Base-by-base conservation (phyloP, 169 alveolate species). In the Hammondia hammondi region DNA sequence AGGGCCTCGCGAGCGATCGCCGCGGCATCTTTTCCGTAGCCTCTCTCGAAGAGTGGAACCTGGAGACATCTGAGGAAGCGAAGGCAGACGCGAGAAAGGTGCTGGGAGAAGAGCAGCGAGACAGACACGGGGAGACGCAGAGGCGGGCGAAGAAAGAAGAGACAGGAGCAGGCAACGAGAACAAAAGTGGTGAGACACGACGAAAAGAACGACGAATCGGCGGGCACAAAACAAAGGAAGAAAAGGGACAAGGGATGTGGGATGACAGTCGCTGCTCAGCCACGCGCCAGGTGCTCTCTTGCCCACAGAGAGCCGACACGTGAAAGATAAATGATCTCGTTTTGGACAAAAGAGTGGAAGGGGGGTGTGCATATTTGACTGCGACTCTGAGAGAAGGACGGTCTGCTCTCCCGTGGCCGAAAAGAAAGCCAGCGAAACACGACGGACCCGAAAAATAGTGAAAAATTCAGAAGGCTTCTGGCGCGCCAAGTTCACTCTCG, bases 11-110 rank as follows among this genome's bases (percentile, higher is more conserved):
- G 97, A 45, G 99, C 99, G 71, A 99, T 98, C 71, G 97, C 97
- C 21, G 99, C 99, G 24, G 99, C 99, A 94, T 99, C 99, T 97
- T 99, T 98, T 89, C 99, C 99, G 96, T 99, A 99, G 61, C 99
- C 99, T 88, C 98, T 98, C 96, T 99, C 99, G 96, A 98, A 99
- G 81, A 99, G 97, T 29, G 99, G 99, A 81, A 99, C 99, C 73
- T 98, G 99, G 45, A 99, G 97, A 91, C 99, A 98, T 56, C 96
- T 97, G 87, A 77, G 21, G 56, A 0, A n/a, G 12, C 2, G 87
- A 29, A 12, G 7, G 3, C 43, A n/a, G 48, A 29, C 87, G 48
- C 45, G 45, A 72, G 61, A 52, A 52, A 73, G 45, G 92, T 1
- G 45, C 17, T 12, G 48, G 9, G 81, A n/a, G 17, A 24, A 52